Conservation (phyloP, 345 rosid species). For the Bruguiera parviflora region DNA sequence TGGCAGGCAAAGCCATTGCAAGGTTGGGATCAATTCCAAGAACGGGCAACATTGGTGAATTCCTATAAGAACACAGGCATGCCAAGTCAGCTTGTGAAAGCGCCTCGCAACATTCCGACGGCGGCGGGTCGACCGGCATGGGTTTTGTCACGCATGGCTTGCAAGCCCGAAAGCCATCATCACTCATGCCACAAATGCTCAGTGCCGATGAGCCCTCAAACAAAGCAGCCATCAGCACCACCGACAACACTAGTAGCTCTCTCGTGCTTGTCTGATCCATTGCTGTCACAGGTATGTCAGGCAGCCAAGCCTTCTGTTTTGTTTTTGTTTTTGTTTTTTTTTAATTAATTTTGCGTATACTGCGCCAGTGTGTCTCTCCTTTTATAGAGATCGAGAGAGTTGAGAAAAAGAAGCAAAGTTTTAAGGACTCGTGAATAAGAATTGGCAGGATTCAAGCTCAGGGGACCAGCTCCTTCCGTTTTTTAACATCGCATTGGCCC, state of each 20-base stretch:
- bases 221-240: conserved; percentile 6
- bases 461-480: conserved; percentile 5
- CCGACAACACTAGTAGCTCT: conserved; percentile 11
- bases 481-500: not conserved
- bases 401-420: conserved; percentile 11
- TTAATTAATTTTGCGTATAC: too few species aligned
- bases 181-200: conserved; percentile 44
- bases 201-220: conserved; percentile 26
- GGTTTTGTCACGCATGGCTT: conserved; percentile 56
- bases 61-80: conserved; percentile 64
- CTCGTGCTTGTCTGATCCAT: conserved; percentile 2
- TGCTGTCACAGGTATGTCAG: too few species aligned
- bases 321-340: too few species aligned
- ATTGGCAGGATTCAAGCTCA: conserved; percentile 27
- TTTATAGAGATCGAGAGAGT: conserved; percentile 13
- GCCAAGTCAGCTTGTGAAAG: conserved; percentile 44
- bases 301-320: not conserved
- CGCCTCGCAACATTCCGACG: conserved; percentile 51
- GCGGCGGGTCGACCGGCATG: conserved; percentile 44
- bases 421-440: conserved; percentile 30
- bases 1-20: conserved; percentile 50
- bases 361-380: not conserved
- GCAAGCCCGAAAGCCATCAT: conserved; percentile 50
- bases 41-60: conserved; percentile 44
- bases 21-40: conserved; percentile 68